Base-by-base conservation (phyloP, 495 filamentous ascomycete species). In the Aspergillus haitiensis region DNA sequence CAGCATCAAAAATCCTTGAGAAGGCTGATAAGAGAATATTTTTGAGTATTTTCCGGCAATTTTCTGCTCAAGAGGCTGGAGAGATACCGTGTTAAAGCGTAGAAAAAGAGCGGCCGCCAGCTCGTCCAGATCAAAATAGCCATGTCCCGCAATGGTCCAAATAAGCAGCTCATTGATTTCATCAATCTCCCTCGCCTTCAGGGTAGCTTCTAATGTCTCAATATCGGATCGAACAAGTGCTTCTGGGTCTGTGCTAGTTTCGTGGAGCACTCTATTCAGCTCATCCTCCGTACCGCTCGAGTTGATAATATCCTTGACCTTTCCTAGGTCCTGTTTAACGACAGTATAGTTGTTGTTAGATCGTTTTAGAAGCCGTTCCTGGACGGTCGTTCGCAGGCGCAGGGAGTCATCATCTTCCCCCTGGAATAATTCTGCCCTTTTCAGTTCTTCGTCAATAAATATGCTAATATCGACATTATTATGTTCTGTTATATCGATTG, bases 111-210 rank as follows among this genome's bases (percentile, higher is more conserved):
- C 67, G 2, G 67, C 60, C 7, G 59, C 46, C 15, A 70, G 47
- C 18, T 64, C 39, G 0, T 59, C 57, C 33, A 66, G 4, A 13
- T 11, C 34, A 39, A 70, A 53, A 15, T 39, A 50, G 11, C 16
- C n/a, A 44, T 12, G 40, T 11, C 57, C 67, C 34, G 49, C 66
- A 7, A 70, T 55, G 32, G 56, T 57, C 67, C 67, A 70, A 31
- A 64, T 61, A 13, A 70, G 52, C 21, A 70, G 60, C 37, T 70
- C 65, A 15, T 70, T 70, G 16, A 70, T 40, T 32, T 70, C 67
- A 16, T 68, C 65, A 3, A 70, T 61, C 52, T 67, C 62, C 36
- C 61, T 52, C 2, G 62, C 61, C 7, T 58, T 66, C 39, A 70
- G 58, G 7, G 52, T 34, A 6, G 55, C 35, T 55, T 70, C 63